A percentile compares a stretch with the other conserved stretches of the same genome.
phyloP scores from a whole-genome alignment of 768 basidiomycete species.

The Russula ochroleuca region DNA sequence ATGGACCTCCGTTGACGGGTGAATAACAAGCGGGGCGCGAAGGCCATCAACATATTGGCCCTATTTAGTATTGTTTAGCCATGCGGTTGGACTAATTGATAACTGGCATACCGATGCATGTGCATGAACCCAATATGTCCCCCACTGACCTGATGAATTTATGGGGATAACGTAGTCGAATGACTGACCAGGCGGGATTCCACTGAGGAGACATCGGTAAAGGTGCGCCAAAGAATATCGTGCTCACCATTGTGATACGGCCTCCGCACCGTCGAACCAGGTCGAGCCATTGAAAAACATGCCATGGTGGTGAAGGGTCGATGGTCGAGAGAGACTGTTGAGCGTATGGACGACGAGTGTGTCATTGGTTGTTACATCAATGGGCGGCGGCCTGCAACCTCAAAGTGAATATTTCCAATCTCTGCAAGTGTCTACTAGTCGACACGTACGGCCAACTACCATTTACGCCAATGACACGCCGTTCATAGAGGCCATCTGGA shows the following conservation, averaged over 20 bases:
- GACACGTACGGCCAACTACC: constrained; percentile 84
- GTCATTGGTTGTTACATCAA: constrained; percentile 69
- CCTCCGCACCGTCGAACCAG: constrained; percentile 87
- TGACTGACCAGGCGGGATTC: constrained; percentile 67
- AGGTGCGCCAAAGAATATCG: not conserved
- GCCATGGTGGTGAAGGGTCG: constrained; percentile 87
- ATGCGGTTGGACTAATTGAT: not conserved
- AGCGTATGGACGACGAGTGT: constrained; percentile 70
- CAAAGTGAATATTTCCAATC: not conserved
- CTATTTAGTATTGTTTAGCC: constrained; percentile 33
- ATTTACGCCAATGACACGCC: constrained; percentile 84
- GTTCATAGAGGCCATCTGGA: constrained; percentile 76
- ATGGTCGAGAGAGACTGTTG: constrained; percentile 63
- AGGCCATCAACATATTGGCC: constrained; percentile 94
- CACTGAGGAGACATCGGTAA: constrained; percentile 39
- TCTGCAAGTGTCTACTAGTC: not conserved
- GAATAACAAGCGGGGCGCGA: constrained; percentile 79
- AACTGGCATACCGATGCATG: constrained; percentile 48
- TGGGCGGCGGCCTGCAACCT: constrained; percentile 66
- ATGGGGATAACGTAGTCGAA: constrained; percentile 75
- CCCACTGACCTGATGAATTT: constrained; percentile 63
- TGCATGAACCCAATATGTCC: constrained; percentile 79
- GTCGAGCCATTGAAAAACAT: constrained; percentile 87
- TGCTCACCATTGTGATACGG: constrained; percentile 76
- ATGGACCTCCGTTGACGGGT: constrained; percentile 60